A percentile compares a stretch with the other conserved stretches of the same genome.
Conservation (phyloP, 2,329 filamentous ascomycete genomes). For the Colletotrichum sp. region DNA sequence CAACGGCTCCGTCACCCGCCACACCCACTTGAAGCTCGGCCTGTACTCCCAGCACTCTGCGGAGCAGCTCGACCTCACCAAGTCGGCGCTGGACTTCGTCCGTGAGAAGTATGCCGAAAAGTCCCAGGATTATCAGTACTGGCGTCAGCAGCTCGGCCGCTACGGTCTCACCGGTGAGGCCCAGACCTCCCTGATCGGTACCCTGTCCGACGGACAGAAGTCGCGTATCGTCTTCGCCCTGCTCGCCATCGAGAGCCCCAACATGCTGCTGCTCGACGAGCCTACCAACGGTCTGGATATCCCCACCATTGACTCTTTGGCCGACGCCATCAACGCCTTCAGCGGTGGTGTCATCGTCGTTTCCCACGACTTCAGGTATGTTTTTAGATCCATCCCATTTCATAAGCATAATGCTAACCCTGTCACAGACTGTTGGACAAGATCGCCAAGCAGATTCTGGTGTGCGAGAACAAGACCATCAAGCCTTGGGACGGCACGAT, state of each 20-base stretch:
- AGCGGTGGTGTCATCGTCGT: conserved; percentile 97
- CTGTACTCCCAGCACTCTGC: conserved; percentile 98
- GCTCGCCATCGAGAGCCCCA: conserved; percentile 91
- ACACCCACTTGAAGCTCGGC: conserved; percentile 98
- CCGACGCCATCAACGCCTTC: conserved; percentile 96
- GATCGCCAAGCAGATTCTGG: conserved; percentile 99
- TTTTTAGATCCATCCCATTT: background rate
- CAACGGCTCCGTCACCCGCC: conserved; percentile 79
- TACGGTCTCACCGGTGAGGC: conserved; percentile 93
- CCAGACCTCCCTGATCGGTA: conserved; percentile 97
- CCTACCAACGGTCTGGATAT: conserved; percentile 99
- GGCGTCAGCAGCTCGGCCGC: conserved; percentile 94
- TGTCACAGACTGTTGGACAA: conserved; percentile 85
- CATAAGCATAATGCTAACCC: conserved; percentile 22
- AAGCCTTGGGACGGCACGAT: conserved; percentile 88
- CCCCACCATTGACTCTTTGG: conserved; percentile 95
- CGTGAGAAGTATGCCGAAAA: conserved; percentile 90
- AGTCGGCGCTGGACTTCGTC: conserved; percentile 96
- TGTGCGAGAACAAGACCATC: conserved; percentile 98
- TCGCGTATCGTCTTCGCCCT: conserved; percentile 97
- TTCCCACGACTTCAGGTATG: conserved; percentile 97
- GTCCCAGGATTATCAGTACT: conserved; percentile 98
- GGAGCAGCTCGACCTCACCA: conserved; percentile 97
- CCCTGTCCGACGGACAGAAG: conserved; percentile 96
- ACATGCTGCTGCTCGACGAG: conserved; percentile 98